Evolutionary conservation across 345 rosid species (phyloP).

Genomic region (Citrus inodora): DNA sequence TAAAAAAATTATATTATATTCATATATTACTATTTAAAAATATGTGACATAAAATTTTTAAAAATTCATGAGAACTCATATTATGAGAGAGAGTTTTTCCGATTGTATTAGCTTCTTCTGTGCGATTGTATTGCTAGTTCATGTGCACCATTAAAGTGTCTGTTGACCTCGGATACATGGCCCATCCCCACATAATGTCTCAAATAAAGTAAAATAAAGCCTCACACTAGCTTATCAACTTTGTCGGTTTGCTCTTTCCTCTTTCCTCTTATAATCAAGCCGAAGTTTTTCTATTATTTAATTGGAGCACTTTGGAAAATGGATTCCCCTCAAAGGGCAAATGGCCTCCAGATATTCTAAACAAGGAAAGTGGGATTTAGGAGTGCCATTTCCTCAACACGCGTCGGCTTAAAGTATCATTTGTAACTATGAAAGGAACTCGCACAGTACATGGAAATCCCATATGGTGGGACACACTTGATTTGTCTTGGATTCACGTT

Average conservation of each 20-base stretch:
- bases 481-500: not conserved
- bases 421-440: not conserved
- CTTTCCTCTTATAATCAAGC: constrained; percentile 10
- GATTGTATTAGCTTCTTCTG: too few relatives aligned
- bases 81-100: fast-evolving
- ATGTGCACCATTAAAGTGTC: not conserved
- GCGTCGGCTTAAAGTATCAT: not conserved
- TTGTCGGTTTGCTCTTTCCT: not conserved
- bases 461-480: constrained; percentile 1
- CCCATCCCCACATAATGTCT: not conserved
- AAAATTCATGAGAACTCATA: fast-evolving
- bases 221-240: not conserved
- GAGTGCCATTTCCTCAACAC: not conserved
- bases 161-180: not conserved
- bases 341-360: constrained; percentile 2
- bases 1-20: too few relatives aligned
- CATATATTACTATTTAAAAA: fast-evolving
- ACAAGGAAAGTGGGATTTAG: constrained; percentile 14
- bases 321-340: constrained; percentile 2
- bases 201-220: not conserved
- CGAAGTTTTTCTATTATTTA: not conserved
- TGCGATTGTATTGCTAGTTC: not conserved
- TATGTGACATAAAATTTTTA: fast-evolving
- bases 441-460: not conserved
- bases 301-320: constrained; percentile 5